Evolutionary conservation across 768 basidiomycete species (phyloP).

Genomic region (Coprinopsis cinerea): DNA sequence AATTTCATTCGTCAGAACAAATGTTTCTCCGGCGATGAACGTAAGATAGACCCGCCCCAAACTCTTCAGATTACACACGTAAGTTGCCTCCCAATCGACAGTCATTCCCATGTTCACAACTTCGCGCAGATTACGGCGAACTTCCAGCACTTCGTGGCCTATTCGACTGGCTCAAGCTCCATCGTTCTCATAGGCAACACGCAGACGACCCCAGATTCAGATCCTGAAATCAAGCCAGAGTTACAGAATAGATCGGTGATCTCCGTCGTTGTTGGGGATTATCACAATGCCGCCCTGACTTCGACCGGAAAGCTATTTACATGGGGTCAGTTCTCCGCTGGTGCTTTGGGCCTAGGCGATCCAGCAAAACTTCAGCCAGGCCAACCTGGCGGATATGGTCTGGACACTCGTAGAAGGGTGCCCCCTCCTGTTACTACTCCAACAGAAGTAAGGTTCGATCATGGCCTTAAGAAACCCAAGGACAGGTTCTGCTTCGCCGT

Average conservation of each 20-base stretch:
- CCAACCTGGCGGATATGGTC: slow-evolving; percentile 53
- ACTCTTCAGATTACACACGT: slow-evolving; percentile 75
- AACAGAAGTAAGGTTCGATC: slow-evolving; percentile 68
- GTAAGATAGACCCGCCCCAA: slow-evolving; percentile 26
- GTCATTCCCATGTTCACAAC: slow-evolving; percentile 2
- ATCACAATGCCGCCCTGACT: slow-evolving; percentile 86
- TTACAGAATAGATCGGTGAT: slow-evolving; percentile 78
- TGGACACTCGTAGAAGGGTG: slow-evolving; percentile 21
- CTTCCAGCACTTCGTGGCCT: slow-evolving; percentile 75
- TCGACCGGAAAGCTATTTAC: slow-evolving; percentile 68
- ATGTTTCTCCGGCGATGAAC: slow-evolving; percentile 31
- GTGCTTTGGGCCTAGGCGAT: slow-evolving; percentile 85
- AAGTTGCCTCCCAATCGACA: slow-evolving; percentile 20
- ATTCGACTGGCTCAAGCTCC: slow-evolving; percentile 67
- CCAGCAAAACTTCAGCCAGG: slow-evolving; percentile 49
- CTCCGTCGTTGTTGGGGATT: slow-evolving; percentile 87
- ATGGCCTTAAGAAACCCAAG: slow-evolving; percentile 40
- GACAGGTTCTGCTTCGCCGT: slow-evolving; percentile 74
- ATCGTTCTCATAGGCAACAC: slow-evolving; percentile 67
- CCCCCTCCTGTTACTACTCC: slow-evolving; percentile 49
- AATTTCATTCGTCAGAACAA: slow-evolving; percentile 41
- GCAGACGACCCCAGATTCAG: slow-evolving; percentile 33
- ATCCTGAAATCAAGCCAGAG: slow-evolving; percentile 61
- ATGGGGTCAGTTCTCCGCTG: slow-evolving; percentile 73
- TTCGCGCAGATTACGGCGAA: slow-evolving; percentile 71